These are phyloP conservation scores for Monosporascus sp. DNA, from an alignment of 2,329 filamentous ascomycete species.

Conservation along the genomic window DNA sequence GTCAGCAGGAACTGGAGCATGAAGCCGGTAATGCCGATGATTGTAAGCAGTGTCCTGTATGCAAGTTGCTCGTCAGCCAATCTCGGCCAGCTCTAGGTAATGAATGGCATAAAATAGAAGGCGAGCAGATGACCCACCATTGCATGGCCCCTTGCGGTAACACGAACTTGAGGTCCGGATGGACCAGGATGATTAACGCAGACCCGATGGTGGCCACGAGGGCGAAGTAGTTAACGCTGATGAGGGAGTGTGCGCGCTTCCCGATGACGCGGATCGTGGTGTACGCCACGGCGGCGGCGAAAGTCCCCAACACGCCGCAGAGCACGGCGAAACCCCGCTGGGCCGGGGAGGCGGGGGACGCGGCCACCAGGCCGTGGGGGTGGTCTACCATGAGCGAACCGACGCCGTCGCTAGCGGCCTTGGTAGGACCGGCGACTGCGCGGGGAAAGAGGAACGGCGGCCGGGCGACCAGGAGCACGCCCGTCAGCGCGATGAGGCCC, in stretches of 20 bases:
- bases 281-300: slow-evolving; percentile 65
- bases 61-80: slow-evolving; percentile 16
- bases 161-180: slow-evolving; percentile 36
- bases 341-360: slow-evolving; percentile 40
- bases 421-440: slow-evolving; percentile 6
- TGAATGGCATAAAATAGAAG: background rate
- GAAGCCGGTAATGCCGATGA: slow-evolving; percentile 66
- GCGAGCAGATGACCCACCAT: slow-evolving; percentile 33
- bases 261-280: slow-evolving; percentile 72
- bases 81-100: no score
- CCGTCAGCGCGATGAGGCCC: slow-evolving; percentile 62
- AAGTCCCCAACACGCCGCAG: slow-evolving; percentile 62
- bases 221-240: slow-evolving; percentile 76
- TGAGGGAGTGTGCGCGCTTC: slow-evolving; percentile 66
- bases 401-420: background rate
- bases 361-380: slow-evolving; percentile 10
- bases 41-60: slow-evolving; percentile 49
- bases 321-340: slow-evolving; percentile 62
- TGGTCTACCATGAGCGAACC: slow-evolving; percentile 6
- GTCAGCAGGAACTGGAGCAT: slow-evolving; percentile 75
- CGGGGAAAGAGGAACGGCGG: slow-evolving; percentile 53
- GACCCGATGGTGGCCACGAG: slow-evolving; percentile 62
- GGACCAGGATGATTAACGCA: slow-evolving; percentile 47
- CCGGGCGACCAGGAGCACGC: slow-evolving; percentile 71
- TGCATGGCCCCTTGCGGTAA: slow-evolving; percentile 32